Evolutionary conservation across 352 stramenopile species (phyloP).

Genomic region (Phytophthora idaei): DNA sequence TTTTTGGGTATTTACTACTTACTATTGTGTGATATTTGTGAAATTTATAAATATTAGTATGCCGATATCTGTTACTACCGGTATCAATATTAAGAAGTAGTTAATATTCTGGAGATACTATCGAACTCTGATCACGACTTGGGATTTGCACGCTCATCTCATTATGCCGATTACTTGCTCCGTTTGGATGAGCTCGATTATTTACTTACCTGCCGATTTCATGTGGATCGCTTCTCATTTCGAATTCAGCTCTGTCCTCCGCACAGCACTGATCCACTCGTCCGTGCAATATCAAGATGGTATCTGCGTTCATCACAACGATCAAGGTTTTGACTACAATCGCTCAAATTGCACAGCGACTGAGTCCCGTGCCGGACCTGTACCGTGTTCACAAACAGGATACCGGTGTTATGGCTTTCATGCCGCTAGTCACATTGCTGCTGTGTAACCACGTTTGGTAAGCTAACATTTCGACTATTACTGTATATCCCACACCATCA

Average conservation of each 20-base stretch:
- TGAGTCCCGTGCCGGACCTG: conserved; percentile 35
- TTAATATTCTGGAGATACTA: background rate
- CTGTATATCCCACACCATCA: background rate
- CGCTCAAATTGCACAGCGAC: conserved; percentile 22
- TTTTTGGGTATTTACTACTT: too few species aligned
- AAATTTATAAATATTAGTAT: too few species aligned
- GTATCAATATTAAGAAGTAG: background rate
- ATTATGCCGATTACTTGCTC: conserved; percentile 13
- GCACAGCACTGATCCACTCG: background rate
- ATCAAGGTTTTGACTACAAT: conserved; percentile 36
- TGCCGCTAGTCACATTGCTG: conserved; percentile 25
- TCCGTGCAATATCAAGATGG: conserved; percentile 7
- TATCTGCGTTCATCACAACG: conserved; percentile 30
- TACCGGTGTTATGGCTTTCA: conserved; percentile 33
- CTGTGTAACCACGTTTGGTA: conserved; percentile 43
- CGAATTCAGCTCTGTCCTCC: background rate
- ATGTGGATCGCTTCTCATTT: conserved; percentile 2
- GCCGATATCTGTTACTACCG: too few species aligned
- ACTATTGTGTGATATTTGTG: too few species aligned
- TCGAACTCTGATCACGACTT: background rate
- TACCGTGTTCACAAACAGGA: conserved; percentile 26
- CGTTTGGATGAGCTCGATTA: conserved; percentile 6
- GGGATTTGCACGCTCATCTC: conserved; percentile 23
- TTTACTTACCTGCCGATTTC: background rate
- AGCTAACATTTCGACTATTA: background rate